phyloP scores from a whole-genome alignment of 805 yeast species.

The Tetrapisispora iriomotensis region DNA sequence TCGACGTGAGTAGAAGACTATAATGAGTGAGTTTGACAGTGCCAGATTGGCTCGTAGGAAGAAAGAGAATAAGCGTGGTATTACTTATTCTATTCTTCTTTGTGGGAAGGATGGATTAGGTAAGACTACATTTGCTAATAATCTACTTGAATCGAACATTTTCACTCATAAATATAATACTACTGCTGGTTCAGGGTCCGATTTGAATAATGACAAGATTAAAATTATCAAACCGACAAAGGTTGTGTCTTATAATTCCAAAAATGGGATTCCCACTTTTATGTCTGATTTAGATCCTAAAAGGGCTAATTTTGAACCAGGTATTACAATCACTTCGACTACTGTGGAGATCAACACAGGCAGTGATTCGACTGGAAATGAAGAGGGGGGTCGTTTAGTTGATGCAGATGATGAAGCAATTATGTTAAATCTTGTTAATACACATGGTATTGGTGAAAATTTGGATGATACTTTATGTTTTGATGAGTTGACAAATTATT shows the following conservation, averaged over 20 bases:
- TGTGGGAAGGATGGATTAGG: conserved; percentile 72
- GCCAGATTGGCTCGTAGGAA: conserved; percentile 36
- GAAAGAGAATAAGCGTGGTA: conserved; percentile 63
- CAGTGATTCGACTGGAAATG: conserved; percentile 1
- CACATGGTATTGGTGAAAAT: conserved; percentile 75
- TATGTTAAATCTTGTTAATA: conserved; percentile 56
- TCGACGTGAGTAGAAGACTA: no score
- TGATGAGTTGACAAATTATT: conserved; percentile 51
- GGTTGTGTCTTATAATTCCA: conserved; percentile 46
- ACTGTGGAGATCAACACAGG: conserved; percentile 24
- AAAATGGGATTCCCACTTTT: conserved; percentile 50
- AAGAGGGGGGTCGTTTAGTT: no score
- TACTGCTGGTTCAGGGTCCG: conserved; percentile 7
- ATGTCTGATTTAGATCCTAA: conserved; percentile 53
- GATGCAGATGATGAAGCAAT: conserved; percentile 27
- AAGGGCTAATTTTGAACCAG: conserved; percentile 57
- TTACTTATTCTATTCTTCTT: conserved; percentile 63
- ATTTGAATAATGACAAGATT: conserved; percentile 13
- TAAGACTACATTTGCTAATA: conserved; percentile 64
- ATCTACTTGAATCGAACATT: conserved; percentile 52
- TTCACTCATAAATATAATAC: conserved; percentile 50
- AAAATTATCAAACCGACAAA: conserved; percentile 25
- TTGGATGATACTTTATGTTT: conserved; percentile 62
- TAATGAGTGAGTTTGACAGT: conserved; percentile 7
- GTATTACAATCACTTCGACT: conserved; percentile 54